Conservation (phyloP, 345 rosid genomes). For the Salix dunnii region DNA sequence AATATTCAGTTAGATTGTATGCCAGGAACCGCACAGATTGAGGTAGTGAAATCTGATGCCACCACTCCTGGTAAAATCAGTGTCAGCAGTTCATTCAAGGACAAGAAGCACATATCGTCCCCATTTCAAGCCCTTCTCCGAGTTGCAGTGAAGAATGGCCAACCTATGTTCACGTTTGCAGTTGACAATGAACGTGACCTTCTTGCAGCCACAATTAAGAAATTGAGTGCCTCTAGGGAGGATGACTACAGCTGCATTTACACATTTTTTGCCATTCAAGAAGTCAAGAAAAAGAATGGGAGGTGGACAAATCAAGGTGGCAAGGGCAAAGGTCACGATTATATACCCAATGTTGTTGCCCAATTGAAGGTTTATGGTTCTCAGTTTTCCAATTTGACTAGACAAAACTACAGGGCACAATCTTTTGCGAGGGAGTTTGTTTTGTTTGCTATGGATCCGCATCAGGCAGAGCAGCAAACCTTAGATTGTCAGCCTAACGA, state of each 20-base stretch:
- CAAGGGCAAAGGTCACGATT: conserved; percentile 57
- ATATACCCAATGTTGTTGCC: conserved; percentile 62
- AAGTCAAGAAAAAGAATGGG: conserved; percentile 67
- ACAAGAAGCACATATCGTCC: conserved; percentile 36
- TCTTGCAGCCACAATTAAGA: conserved; percentile 72
- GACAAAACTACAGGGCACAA: conserved; percentile 29
- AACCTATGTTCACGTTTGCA: conserved; percentile 79
- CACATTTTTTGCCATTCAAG: conserved; percentile 68
- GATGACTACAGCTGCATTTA: conserved; percentile 57
- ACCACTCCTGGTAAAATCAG: conserved; percentile 31
- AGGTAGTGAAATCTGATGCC: conserved; percentile 38
- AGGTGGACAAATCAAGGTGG: conserved; percentile 72
- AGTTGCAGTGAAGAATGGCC: conserved; percentile 76
- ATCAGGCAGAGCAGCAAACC: conserved; percentile 36
- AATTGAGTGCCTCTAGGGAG: conserved; percentile 33
- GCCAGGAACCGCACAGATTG: conserved; percentile 27
- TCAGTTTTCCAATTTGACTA: conserved; percentile 20
- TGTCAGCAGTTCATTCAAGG: conserved; percentile 31
- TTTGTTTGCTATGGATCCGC: conserved; percentile 54
- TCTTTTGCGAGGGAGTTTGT: conserved; percentile 58
- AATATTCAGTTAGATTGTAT: neutral
- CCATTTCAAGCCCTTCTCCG: conserved; percentile 75
- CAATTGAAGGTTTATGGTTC: conserved; percentile 75
- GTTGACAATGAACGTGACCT: conserved; percentile 67
- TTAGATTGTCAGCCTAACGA: conserved; percentile 51